Evolutionary conservation across 2,329 filamentous ascomycete genomes (phyloP).

Genomic region (Fusarium papillatum): DNA sequence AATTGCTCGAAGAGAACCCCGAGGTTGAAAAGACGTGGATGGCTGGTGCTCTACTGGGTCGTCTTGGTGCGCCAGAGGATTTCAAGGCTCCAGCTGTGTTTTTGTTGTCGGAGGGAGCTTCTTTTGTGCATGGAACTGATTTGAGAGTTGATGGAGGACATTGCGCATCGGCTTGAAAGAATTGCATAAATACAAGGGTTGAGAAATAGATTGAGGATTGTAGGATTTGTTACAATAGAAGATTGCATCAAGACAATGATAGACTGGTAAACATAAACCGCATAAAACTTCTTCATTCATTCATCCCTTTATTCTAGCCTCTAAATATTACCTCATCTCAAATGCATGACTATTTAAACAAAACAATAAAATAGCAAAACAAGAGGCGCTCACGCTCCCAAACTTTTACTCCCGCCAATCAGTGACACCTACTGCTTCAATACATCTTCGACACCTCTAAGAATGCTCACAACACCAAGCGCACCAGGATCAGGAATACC

Average conservation of each 20-base stretch:
- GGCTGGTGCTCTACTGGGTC: slow-evolving; percentile 65
- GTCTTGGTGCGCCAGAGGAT: slow-evolving; percentile 68
- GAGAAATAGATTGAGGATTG: not conserved
- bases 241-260: not conserved
- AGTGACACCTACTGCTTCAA: not conserved
- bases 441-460: slow-evolving; percentile 21
- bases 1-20: slow-evolving; percentile 58
- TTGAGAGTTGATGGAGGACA: slow-evolving; percentile 71
- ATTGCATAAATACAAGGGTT: not conserved
- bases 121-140: slow-evolving; percentile 70
- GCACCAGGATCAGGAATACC: slow-evolving; percentile 77
- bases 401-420: not conserved
- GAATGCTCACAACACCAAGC: slow-evolving; percentile 42
- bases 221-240: not conserved
- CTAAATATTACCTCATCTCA: not conserved
- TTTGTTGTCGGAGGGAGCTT: slow-evolving; percentile 67
- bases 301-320: not conserved
- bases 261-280: not conserved
- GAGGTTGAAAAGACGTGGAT: slow-evolving; percentile 67
- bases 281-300: not conserved
- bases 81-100: slow-evolving; percentile 71
- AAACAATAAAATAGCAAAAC: not conserved
- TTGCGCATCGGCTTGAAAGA: slow-evolving; percentile 50
- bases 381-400: not conserved
- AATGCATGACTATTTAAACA: not conserved